These are phyloP conservation scores for Solanum ahanhuiri DNA, from an alignment of 257 asterid genomes.

Conservation along the genomic window DNA sequence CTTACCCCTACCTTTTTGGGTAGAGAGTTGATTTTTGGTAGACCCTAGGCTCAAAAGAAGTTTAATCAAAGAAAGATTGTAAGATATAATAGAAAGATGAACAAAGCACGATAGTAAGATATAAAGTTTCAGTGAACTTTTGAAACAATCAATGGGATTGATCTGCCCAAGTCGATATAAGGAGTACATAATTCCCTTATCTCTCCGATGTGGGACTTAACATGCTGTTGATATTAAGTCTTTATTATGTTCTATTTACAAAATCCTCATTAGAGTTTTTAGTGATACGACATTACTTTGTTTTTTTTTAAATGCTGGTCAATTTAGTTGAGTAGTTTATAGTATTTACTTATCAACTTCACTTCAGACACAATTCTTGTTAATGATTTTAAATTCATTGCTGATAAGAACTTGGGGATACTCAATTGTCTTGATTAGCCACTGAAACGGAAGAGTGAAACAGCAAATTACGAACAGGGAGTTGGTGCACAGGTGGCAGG, in stretches of 20 bases:
- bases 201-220: background rate
- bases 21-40: background rate
- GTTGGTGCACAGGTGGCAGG: conserved; percentile 30
- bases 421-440: conserved; percentile 27
- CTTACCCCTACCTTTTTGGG: background rate
- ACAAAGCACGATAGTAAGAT: background rate
- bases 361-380: background rate
- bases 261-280: background rate
- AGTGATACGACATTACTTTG: background rate
- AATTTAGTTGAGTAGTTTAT: background rate
- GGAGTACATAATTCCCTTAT: background rate
- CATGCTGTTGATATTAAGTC: background rate
- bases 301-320: background rate
- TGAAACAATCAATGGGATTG: background rate
- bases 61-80: background rate
- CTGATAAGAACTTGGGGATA: background rate
- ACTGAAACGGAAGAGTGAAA: conserved; percentile 50
- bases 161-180: background rate
- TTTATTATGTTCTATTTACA: background rate
- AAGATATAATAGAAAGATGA: background rate
- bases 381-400: background rate
- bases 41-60: background rate
- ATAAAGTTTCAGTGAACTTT: background rate
- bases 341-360: background rate
- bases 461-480: conserved; percentile 36